Conservation (phyloP, 441 rosid genomes). For the Adansonia rubrostipa region DNA sequence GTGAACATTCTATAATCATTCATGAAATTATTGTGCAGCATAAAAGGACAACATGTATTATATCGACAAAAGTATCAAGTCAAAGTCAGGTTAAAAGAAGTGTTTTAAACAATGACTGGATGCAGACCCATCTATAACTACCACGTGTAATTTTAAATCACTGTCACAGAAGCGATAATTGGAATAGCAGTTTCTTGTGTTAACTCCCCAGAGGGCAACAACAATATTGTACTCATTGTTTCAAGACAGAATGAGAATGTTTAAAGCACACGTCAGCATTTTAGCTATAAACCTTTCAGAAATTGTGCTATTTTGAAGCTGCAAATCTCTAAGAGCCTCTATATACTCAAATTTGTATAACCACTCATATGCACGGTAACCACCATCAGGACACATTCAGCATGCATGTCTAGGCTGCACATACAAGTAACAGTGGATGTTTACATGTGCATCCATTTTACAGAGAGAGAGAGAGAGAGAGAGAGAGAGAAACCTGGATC, state of each 20-base stretch:
- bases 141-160: background rate
- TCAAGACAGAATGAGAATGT: background rate
- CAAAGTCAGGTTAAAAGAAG: background rate
- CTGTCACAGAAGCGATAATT: background rate
- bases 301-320: background rate
- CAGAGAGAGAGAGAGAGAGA: background rate
- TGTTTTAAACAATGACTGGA: background rate
- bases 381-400: background rate
- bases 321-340: background rate
- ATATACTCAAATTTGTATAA: background rate
- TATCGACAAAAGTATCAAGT: background rate
- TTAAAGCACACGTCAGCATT: background rate
- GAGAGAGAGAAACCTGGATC: slow-evolving; percentile 45
- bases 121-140: background rate
- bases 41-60: too few species aligned
- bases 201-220: background rate
- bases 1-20: background rate
- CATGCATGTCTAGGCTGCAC: background rate
- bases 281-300: background rate
- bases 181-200: background rate
- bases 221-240: background rate
- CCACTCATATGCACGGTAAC: background rate
- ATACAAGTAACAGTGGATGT: background rate
- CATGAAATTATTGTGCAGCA: too few species aligned
- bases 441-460: background rate